Evolutionary conservation across 805 yeast genomes (phyloP).

Genomic region (Metschnikowia henanensis): DNA sequence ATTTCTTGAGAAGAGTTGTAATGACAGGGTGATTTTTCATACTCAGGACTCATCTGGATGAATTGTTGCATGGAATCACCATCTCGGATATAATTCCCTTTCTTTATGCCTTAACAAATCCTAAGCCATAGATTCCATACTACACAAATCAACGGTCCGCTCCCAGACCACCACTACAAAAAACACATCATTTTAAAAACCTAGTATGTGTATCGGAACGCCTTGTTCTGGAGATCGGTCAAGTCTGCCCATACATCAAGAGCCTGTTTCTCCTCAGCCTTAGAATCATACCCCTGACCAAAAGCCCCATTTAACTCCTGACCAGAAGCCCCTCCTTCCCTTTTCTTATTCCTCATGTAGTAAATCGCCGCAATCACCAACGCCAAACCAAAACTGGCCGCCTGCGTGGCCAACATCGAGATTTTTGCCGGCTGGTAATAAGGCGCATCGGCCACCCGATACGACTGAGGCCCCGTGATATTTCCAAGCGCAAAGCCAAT

Average conservation of each 20-base stretch:
- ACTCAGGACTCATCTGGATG: too few species aligned
- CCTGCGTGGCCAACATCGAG: conserved; percentile 50
- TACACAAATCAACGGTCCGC: too few species aligned
- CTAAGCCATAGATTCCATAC: too few species aligned
- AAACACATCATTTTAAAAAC: background rate
- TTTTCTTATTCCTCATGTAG: conserved; percentile 2
- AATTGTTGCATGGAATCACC: too few species aligned
- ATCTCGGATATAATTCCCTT: too few species aligned
- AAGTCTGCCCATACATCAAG: conserved; percentile 9
- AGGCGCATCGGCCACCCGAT: conserved; percentile 52
- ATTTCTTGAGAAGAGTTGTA: too few species aligned
- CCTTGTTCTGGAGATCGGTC: conserved; percentile 10
- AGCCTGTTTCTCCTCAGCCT: background rate
- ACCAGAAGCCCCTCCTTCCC: background rate
- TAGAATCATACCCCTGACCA: background rate
- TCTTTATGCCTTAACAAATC: too few species aligned
- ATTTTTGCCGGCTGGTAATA: conserved; percentile 59
- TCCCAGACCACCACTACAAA: too few species aligned
- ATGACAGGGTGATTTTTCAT: too few species aligned
- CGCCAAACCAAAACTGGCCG: conserved; percentile 44
- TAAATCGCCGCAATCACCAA: conserved; percentile 16
- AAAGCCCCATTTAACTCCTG: background rate
- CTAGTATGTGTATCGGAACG: conserved; percentile 6
- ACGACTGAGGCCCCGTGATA: conserved; percentile 66
- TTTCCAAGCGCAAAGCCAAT: conserved; percentile 69